These are phyloP conservation scores for Phyllosticta citriasiana DNA, from an alignment of 2,329 filamentous ascomycete species.

Conservation along the genomic window DNA sequence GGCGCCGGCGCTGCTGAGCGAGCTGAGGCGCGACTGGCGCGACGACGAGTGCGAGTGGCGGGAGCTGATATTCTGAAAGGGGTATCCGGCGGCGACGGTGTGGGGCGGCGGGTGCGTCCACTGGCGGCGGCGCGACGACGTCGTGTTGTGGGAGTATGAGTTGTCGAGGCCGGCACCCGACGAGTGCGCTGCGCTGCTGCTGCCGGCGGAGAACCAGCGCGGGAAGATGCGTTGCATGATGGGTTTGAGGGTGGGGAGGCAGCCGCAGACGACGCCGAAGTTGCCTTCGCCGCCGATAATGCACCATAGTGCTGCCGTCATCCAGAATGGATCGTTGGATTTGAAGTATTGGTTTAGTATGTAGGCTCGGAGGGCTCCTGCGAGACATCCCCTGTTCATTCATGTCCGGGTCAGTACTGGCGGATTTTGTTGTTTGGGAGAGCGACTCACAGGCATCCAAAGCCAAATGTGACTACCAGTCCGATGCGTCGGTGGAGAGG, in stretches of 20 bases:
- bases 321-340: constrained; percentile 21
- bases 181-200: neutral
- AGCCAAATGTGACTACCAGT: constrained; percentile 21
- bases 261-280: constrained; percentile 24
- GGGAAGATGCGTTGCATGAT: constrained; percentile 20
- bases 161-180: neutral
- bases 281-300: constrained; percentile 22
- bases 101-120: neutral
- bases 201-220: constrained; percentile 15
- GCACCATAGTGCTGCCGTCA: constrained; percentile 15
- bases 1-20: neutral
- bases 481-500: constrained; percentile 21
- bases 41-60: neutral
- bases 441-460: constrained; percentile 17
- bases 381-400: constrained; percentile 18
- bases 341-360: constrained; percentile 17
- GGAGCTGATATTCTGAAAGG: constrained; percentile 3
- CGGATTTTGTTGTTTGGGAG: neutral
- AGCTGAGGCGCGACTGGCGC: neutral
- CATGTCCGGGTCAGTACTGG: neutral
- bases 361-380: constrained; percentile 21
- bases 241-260: constrained; percentile 24
- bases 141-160: neutral
- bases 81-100: neutral
- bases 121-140: neutral